Conservation (phyloP, 2,329 filamentous ascomycete species). For the Westerdykella aurantiaca region DNA sequence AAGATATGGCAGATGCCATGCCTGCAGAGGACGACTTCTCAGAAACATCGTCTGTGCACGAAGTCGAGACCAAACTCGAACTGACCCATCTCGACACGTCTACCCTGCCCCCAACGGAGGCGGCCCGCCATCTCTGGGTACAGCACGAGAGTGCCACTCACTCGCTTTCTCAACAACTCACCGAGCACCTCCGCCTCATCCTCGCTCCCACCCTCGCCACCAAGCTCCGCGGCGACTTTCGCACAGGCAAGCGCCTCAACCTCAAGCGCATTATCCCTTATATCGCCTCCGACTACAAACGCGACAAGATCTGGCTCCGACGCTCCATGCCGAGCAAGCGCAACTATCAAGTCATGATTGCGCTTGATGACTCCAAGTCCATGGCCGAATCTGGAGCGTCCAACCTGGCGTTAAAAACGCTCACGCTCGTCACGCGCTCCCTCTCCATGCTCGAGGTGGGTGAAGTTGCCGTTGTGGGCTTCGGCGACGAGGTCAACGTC, state of each 20-base stretch:
- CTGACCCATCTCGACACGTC: constrained; percentile 59
- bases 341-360: constrained; percentile 93
- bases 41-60: constrained; percentile 34
- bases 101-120: constrained; percentile 42
- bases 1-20: constrained; percentile 34
- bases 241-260: constrained; percentile 95
- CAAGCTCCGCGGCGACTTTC: constrained; percentile 93
- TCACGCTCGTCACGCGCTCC: constrained; percentile 82
- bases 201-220: constrained; percentile 90
- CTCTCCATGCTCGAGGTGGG: constrained; percentile 92
- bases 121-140: constrained; percentile 73
- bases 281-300: constrained; percentile 96
- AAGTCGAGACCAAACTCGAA: constrained; percentile 57
- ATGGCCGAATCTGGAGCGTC: constrained; percentile 82
- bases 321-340: constrained; percentile 86
- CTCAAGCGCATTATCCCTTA: constrained; percentile 99
- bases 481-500: constrained; percentile 75
- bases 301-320: constrained; percentile 99
- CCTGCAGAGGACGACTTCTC: constrained; percentile 28
- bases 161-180: constrained; percentile 78
- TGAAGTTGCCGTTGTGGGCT: constrained; percentile 85
- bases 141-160: constrained; percentile 80
- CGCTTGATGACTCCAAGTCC: constrained; percentile 88
- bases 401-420: constrained; percentile 81
- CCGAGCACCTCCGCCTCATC: constrained; percentile 91